Evolutionary conservation across 2,329 filamentous ascomycete genomes (phyloP).

Genomic region (Myriosclerotinia curreyana): DNA sequence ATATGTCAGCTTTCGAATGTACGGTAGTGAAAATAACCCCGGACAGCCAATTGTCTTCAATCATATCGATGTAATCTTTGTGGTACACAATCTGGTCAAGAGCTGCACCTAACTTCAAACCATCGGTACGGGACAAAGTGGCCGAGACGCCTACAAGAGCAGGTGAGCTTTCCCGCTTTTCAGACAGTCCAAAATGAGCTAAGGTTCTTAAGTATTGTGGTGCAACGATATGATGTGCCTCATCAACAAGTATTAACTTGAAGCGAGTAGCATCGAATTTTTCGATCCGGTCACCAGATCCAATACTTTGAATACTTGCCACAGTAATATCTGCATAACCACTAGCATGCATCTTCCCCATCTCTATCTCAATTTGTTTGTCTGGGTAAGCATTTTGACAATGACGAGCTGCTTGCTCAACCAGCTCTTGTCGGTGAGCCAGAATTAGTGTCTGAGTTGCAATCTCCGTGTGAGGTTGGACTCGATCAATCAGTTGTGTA

Average conservation of each 20-base stretch:
- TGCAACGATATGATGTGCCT: constrained; percentile 95
- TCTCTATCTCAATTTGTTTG: constrained; percentile 84
- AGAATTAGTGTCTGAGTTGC: constrained; percentile 83
- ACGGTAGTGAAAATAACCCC: constrained; percentile 95
- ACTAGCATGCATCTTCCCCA: constrained; percentile 74
- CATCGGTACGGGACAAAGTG: constrained; percentile 74
- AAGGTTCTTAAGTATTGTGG: constrained; percentile 72
- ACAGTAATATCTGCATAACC: constrained; percentile 89
- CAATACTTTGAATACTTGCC: constrained; percentile 83
- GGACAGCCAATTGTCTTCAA: constrained; percentile 86
- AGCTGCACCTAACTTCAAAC: constrained; percentile 73
- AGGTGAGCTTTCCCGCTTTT: constrained; percentile 51
- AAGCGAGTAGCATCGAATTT: constrained; percentile 79
- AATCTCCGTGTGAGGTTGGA: constrained; percentile 53
- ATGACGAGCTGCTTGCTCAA: constrained; percentile 88
- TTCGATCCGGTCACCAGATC: constrained; percentile 68
- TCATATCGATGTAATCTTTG: constrained; percentile 77
- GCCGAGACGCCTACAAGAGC: constrained; percentile 88
- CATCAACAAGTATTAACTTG: constrained; percentile 91
- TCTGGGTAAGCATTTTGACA: constrained; percentile 77
- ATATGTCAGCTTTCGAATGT: constrained; percentile 75
- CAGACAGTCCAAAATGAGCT: constrained; percentile 70
- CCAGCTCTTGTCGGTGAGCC: constrained; percentile 86
- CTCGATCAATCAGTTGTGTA: constrained; percentile 83
- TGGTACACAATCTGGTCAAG: constrained; percentile 98